These are phyloP conservation scores for Mesembryanthemum crystallinum DNA, from an alignment of 148 eudicot species.

Conservation along the genomic window DNA sequence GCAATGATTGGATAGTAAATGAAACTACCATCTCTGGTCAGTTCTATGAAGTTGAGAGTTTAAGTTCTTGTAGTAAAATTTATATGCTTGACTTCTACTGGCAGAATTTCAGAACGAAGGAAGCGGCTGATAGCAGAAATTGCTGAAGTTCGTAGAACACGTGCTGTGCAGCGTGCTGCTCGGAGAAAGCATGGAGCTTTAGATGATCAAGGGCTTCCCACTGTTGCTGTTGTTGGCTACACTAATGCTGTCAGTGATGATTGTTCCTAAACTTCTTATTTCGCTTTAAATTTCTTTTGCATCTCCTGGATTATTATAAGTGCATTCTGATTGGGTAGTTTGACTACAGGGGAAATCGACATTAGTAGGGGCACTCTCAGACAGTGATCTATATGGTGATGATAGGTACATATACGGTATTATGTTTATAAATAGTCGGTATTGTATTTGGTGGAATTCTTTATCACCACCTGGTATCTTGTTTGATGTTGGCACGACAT, in stretches of 20 bases:
- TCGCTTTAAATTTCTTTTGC: slow-evolving; percentile 9
- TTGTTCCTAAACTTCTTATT: background rate
- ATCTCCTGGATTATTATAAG: background rate
- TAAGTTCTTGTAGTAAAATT: background rate
- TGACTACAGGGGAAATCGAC: slow-evolving; percentile 89
- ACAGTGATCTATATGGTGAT: slow-evolving; percentile 62
- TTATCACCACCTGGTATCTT: background rate
- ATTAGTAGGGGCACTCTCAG: slow-evolving; percentile 70
- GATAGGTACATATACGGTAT: slow-evolving; percentile 56
- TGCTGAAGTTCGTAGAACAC: slow-evolving; percentile 81
- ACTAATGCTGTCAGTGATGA: slow-evolving; percentile 85
- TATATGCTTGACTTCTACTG: slow-evolving; percentile 19
- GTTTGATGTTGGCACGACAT: background rate
- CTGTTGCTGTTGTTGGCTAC: slow-evolving; percentile 92
- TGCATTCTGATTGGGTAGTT: slow-evolving; percentile 13
- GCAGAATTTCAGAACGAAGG: slow-evolving; percentile 77
- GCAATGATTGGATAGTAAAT: background rate
- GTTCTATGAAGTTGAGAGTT: slow-evolving; percentile 1
- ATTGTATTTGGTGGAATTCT: background rate
- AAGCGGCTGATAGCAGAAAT: slow-evolving; percentile 72
- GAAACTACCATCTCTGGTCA: background rate
- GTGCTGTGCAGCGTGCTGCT: slow-evolving; percentile 90
- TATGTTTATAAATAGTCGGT: background rate
- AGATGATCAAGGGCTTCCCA: slow-evolving; percentile 62
- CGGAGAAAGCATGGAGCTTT: slow-evolving; percentile 69